phyloP scores from a whole-genome alignment of 2,329 filamentous ascomycete genomes.

The Pleoardoris graminearum region DNA sequence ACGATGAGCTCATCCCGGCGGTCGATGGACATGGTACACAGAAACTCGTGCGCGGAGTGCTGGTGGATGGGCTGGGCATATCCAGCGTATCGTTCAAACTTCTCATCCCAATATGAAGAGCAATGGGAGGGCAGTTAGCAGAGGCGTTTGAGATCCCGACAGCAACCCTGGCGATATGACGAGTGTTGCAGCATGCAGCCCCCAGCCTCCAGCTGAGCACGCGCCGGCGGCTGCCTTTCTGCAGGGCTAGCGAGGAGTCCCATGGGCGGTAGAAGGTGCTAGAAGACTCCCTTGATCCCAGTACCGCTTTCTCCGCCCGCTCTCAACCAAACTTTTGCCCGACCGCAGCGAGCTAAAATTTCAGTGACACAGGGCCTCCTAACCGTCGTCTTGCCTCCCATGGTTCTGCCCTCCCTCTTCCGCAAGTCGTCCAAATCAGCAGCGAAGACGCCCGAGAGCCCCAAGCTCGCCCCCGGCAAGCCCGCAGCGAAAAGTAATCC shows the following conservation, averaged over 20 bases:
- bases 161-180: background rate
- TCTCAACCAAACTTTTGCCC: constrained; percentile 33
- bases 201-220: constrained; percentile 6
- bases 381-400: constrained; percentile 32
- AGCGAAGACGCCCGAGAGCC: constrained; percentile 34
- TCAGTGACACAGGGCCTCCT: constrained; percentile 33
- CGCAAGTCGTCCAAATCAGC: constrained; percentile 42
- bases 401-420: constrained; percentile 46
- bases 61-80: background rate
- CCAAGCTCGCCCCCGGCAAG: constrained; percentile 28
- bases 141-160: background rate
- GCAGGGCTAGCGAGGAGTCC: constrained; percentile 16
- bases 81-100: background rate
- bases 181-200: background rate
- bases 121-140: no score
- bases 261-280: constrained; percentile 38
- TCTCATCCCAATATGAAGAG: no score
- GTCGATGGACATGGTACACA: background rate
- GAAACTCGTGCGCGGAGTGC: no score
- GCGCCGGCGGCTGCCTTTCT: constrained; percentile 25
- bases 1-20: constrained; percentile 4
- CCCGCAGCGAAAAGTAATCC: constrained; percentile 23
- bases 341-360: constrained; percentile 29
- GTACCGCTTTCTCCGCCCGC: constrained; percentile 24
- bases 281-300: constrained; percentile 33